A percentile compares a stretch with the other conserved stretches of the same genome.
These are phyloP conservation scores for Incumbomyces delicatus DNA, from an alignment of 2,329 filamentous ascomycete genomes.

Conservation along the genomic window DNA sequence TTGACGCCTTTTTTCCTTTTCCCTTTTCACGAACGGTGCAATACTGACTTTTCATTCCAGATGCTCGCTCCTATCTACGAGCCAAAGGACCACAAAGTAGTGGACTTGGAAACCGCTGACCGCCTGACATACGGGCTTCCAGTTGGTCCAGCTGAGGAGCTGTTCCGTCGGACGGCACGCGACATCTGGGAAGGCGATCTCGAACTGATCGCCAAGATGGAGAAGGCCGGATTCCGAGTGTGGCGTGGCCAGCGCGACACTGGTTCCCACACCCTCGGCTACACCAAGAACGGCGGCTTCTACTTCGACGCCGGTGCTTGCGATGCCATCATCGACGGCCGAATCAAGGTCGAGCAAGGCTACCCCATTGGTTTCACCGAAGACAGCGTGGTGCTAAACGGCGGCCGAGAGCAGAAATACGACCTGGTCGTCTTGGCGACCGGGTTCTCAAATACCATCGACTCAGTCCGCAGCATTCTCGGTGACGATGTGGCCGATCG, in stretches of 20 bases:
- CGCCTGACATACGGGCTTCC: constrained; percentile 9
- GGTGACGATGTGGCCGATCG: constrained; percentile 20
- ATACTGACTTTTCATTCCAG: no score
- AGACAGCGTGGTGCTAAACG: constrained; percentile 27
- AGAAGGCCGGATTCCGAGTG: constrained; percentile 23
- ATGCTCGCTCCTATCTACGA: no score
- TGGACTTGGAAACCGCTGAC: constrained; percentile 9
- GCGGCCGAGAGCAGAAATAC: constrained; percentile 25
- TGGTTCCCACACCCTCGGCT: constrained; percentile 23
- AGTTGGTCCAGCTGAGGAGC: constrained; percentile 14
- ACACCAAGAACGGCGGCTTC: constrained; percentile 26
- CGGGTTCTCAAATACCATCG: constrained; percentile 22
- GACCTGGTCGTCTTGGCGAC: constrained; percentile 26
- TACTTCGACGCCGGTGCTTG: constrained; percentile 27
- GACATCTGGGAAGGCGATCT: constrained; percentile 20
- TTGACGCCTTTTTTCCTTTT: no score
- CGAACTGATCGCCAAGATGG: constrained; percentile 19
- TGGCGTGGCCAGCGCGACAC: constrained; percentile 29
- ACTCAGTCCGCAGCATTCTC: constrained; percentile 20
- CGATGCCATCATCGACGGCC: constrained; percentile 23
- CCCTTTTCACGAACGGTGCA: no score
- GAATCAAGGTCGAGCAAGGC: constrained; percentile 23
- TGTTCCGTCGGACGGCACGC: constrained; percentile 17
- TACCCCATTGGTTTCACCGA: constrained; percentile 22
- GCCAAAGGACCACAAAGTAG: no score